Base-by-base conservation (phyloP, 176 grass and related monocot genomes). In the Guadua angustifolia region DNA sequence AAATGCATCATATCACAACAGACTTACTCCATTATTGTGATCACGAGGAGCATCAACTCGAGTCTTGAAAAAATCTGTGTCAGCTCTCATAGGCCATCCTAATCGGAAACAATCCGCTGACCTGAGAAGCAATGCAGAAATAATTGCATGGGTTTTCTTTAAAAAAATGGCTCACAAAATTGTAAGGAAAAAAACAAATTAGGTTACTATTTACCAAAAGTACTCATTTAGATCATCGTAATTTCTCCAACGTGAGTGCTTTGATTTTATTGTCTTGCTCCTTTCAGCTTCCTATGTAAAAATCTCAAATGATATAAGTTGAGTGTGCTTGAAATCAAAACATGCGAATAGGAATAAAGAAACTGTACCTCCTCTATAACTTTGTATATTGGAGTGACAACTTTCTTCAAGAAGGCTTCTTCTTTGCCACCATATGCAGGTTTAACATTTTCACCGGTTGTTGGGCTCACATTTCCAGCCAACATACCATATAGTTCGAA, bases 181-280 rank as follows among this genome's bases (percentile, higher is more conserved):
- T 78, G 24, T 11, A 60, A 81, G 46, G 50, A 64, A 75, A 50
- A 64, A 69, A 40, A 69, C 19, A 86, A 62, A 59, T 81, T 52
- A 46, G 33, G 16, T 4, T 79, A 45, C 19, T 49, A 64, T 69
- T 87, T 93, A 98, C 95, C 95, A 98, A 79, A 98, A 98, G 44
- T 98, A 95, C 85, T 98, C 93, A 63, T 95, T 98, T 13, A 95
- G 83, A 89, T 98, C 95, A 88, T 98, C 93, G 24, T 98, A 98
- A 62, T 98, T 98, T 74, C 92, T 93, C 95, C 95, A 98, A 71
- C 90, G 91, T 32, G 93, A 98, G 85, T 95, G 95, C 66, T 98
- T 98, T 69, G 93, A 98, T 90, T 93, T 95, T 55, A 89, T 85
- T 56, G 19, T 88, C 72, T 89, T 90, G 82, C 95, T 90, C 85